phyloP scores from a whole-genome alignment of 192 early-diverging fungal species.

The Dissophora globulifera region DNA sequence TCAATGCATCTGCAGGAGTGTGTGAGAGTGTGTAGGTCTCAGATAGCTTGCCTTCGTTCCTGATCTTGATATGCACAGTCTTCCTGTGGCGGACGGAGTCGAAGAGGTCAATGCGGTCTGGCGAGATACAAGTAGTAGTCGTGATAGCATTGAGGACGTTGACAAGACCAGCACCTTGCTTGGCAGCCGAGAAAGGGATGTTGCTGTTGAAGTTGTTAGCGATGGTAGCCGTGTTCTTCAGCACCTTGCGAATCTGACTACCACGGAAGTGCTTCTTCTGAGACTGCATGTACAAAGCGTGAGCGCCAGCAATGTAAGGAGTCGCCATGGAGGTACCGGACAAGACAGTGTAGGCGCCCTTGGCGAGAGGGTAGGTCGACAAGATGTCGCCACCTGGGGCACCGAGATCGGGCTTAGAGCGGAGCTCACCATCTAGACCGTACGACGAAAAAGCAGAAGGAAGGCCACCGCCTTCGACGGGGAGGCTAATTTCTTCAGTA shows the following conservation, averaged over 20 bases:
- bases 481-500: background rate
- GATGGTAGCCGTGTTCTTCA: conserved; percentile 40
- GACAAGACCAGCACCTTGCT: conserved; percentile 78
- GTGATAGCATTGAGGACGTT: conserved; percentile 72
- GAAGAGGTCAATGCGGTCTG: conserved; percentile 66
- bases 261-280: conserved; percentile 55
- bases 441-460: conserved; percentile 72
- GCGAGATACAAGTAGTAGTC: conserved; percentile 60
- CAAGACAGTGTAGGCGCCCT: conserved; percentile 54
- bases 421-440: conserved; percentile 71
- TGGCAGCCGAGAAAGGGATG: conserved; percentile 54
- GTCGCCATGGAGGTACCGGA: conserved; percentile 88
- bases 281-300: conserved; percentile 71
- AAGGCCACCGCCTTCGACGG: conserved; percentile 49
- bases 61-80: conserved; percentile 51
- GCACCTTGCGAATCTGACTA: conserved; percentile 25
- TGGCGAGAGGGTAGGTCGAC: conserved; percentile 64
- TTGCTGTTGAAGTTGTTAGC: conserved; percentile 2
- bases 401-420: conserved; percentile 67
- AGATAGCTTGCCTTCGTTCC: conserved; percentile 44
- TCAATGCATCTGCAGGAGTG: conserved; percentile 41
- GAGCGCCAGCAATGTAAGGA: conserved; percentile 76
- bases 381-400: conserved; percentile 79
- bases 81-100: conserved; percentile 55
- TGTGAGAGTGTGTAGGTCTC: conserved; percentile 49